phyloP scores from a whole-genome alignment of 495 filamentous ascomycete genomes.

The Aspergillus baeticus region DNA sequence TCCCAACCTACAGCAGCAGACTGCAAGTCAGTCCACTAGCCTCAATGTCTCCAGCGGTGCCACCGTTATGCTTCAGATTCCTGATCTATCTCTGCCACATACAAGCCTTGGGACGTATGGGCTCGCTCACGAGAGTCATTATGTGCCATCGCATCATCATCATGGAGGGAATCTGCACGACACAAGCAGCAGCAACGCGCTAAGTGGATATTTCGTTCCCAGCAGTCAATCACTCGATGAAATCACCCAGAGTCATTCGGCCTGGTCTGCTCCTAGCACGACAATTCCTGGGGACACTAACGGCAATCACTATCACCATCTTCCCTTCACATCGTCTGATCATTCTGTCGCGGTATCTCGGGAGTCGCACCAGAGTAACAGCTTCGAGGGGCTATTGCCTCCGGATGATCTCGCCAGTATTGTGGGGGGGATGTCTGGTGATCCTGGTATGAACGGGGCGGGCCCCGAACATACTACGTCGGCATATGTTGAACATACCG shows the following conservation, averaged over 20 bases:
- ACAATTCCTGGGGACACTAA: slow-evolving; percentile 35
- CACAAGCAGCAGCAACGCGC: slow-evolving; percentile 33
- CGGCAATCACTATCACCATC: slow-evolving; percentile 33
- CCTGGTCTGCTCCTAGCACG: slow-evolving; percentile 36
- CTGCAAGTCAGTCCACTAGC: slow-evolving; percentile 33
- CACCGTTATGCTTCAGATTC: slow-evolving; percentile 40
- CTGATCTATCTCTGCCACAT: slow-evolving; percentile 41
- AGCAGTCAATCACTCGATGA: slow-evolving; percentile 38
- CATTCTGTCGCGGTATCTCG: slow-evolving; percentile 35
- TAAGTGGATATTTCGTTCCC: slow-evolving; percentile 36
- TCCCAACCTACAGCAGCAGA: slow-evolving; percentile 31
- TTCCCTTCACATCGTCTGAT: slow-evolving; percentile 34
- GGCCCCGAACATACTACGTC: slow-evolving; percentile 35
- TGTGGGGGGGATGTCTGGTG: slow-evolving; percentile 38
- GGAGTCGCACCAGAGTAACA: slow-evolving; percentile 35
- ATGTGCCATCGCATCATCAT: slow-evolving; percentile 34
- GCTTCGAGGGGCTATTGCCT: slow-evolving; percentile 38
- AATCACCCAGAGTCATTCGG: slow-evolving; percentile 32
- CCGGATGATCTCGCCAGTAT: slow-evolving; percentile 44
- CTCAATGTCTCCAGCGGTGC: slow-evolving; percentile 31
- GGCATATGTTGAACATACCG: slow-evolving; percentile 31
- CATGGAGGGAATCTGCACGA: slow-evolving; percentile 35
- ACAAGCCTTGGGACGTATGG: slow-evolving; percentile 31
- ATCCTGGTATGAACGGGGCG: slow-evolving; percentile 38
- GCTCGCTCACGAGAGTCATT: slow-evolving; percentile 37